These are phyloP conservation scores for Neonothopanus nambi DNA, from an alignment of 1,284 basidiomycete genomes.

Conservation along the genomic window DNA sequence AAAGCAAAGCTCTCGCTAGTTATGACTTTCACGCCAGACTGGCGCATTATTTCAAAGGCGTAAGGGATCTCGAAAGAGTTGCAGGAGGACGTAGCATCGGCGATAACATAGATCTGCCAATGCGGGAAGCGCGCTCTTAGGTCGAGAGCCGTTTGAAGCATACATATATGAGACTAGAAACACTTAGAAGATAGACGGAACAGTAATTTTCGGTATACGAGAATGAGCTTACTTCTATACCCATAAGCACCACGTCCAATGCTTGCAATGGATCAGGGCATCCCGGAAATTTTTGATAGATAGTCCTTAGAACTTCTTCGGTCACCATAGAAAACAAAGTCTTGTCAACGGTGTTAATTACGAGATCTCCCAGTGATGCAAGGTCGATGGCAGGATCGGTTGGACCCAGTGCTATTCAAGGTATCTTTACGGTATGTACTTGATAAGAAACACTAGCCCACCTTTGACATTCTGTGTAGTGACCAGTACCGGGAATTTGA, in stretches of 20 bases:
- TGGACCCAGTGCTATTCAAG: constrained; percentile 64
- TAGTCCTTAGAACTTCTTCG: constrained; percentile 53
- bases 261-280: constrained; percentile 37
- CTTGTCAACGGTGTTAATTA: constrained; percentile 67
- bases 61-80: constrained; percentile 71
- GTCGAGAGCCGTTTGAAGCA: constrained; percentile 80
- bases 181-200: not conserved
- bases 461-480: constrained; percentile 88
- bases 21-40: constrained; percentile 75
- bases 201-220: not conserved
- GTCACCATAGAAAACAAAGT: constrained; percentile 84
- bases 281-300: constrained; percentile 42
- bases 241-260: constrained; percentile 76
- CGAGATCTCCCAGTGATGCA: constrained; percentile 53
- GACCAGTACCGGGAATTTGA: constrained; percentile 70
- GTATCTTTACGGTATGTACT: not conserved
- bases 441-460: constrained; percentile 26
- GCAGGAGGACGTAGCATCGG: constrained; percentile 84
- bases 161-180: constrained; percentile 85
- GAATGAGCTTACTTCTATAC: constrained; percentile 69
- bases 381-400: constrained; percentile 70
- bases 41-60: constrained; percentile 67
- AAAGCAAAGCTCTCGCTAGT: constrained; percentile 85
- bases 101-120: constrained; percentile 53
- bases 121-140: constrained; percentile 46